Evolutionary conservation across 306 rosid species (phyloP), one percentile per base, ranked within the genome.

Genomic region (Gynostemma pentaphyllum): DNA sequence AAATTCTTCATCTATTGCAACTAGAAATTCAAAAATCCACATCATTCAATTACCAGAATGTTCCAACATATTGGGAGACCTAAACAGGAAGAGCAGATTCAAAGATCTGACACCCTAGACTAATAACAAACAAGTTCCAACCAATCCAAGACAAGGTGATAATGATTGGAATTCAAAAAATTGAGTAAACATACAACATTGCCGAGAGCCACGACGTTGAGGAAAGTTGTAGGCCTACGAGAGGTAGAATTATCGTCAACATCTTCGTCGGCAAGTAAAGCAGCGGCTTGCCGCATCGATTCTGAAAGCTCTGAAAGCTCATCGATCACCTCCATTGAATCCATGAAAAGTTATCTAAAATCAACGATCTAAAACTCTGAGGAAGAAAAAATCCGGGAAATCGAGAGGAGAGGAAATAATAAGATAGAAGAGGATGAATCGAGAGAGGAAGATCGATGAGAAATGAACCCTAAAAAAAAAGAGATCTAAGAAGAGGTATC

Each of bases 251-350:
- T 75, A 42, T 92, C 99, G 64, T 92, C 95, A 10, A 92, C 79
- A 49, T 92, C 99, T 72, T 88, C 99, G 61, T 92, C 96, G 49
- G 99, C 95, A 37, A 88, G 96, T 9, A 92, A 53, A 47, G 98
- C 82, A 29, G 92, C 51, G 9, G 95, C 96, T 61, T 92, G 98
- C 61, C 85, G 92, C 94, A 92, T 92, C 62, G 96, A 81, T 65
- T 78, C 90, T 11, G 99, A 87, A 2, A 92, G 87, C 81, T 88
- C 88, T 7, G 70, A 54, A 76, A 92, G 76, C 64, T 92, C 99
- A 48, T 92, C 96, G 85, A 92, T 88, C 82, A 96, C 94, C 69
- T 91, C 99, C 99, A 92, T 92, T 15, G 79, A 62, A 46, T 30
- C 64, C 53, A 52, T 9, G 15, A 61, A 66, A 57, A 53, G 47